A percentile compares a stretch with the other conserved stretches of the same genome.
Evolutionary conservation across 352 stramenopile species (phyloP).

Genomic region (Phytophthora fragariaefolia): DNA sequence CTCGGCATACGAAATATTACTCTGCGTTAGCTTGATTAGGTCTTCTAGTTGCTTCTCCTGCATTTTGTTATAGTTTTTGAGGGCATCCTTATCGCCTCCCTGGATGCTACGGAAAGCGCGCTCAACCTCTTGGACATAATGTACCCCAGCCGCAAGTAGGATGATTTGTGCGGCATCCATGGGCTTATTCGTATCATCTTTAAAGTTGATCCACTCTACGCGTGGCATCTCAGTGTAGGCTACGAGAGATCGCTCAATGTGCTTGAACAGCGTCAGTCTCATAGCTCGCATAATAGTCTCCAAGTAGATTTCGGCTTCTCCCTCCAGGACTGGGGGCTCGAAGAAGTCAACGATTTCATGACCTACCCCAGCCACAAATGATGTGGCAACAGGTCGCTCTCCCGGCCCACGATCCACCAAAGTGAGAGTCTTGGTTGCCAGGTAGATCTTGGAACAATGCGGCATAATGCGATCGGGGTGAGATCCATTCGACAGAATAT

Average conservation of each 20-base stretch:
- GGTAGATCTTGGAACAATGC: conserved; percentile 96
- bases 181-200: conserved; percentile 86
- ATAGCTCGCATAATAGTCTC: conserved; percentile 95
- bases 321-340: conserved; percentile 91
- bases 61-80: conserved; percentile 92
- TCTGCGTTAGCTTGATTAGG: conserved; percentile 93
- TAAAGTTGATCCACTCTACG: conserved; percentile 96
- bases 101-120: conserved; percentile 80
- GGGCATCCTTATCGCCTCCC: conserved; percentile 80
- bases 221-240: conserved; percentile 92
- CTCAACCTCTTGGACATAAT: conserved; percentile 95
- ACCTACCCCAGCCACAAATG: conserved; percentile 95
- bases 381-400: conserved; percentile 84
- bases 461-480: conserved; percentile 94
- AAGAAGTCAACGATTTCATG: conserved; percentile 95
- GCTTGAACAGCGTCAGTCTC: conserved; percentile 94
- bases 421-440: conserved; percentile 93
- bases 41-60: conserved; percentile 95
- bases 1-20: conserved; percentile 92
- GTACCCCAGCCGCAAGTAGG: conserved; percentile 91
- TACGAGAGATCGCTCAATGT: conserved; percentile 92
- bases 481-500: conserved; percentile 96
- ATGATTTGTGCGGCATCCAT: conserved; percentile 97
- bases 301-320: conserved; percentile 98
- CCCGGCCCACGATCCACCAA: conserved; percentile 67